Conservation (phyloP, 73 alveolate genomes). For the Tetrahymena thermophila region DNA sequence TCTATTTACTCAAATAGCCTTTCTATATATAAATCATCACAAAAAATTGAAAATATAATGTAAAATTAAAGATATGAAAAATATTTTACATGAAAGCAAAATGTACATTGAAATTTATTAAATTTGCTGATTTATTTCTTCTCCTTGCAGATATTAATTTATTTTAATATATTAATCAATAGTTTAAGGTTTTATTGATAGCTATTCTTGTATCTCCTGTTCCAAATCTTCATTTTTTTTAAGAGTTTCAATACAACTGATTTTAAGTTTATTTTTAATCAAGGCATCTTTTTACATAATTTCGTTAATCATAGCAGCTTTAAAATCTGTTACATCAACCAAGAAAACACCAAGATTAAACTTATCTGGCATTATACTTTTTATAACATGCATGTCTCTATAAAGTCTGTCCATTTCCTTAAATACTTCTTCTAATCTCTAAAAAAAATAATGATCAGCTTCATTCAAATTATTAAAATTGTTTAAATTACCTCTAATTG, state of each 20-base stretch:
- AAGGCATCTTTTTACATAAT: not conserved
- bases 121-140: not conserved
- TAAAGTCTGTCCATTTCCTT: not conserved
- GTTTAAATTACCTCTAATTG: not conserved
- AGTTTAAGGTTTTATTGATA: not conserved
- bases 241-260: not conserved
- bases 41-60: not conserved
- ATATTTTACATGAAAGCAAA: not conserved
- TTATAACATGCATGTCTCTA: not conserved
- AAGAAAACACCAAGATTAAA: not conserved
- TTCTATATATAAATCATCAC: not conserved
- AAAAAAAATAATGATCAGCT: not conserved
- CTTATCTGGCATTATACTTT: not conserved
- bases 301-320: not conserved
- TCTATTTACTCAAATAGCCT: not conserved
- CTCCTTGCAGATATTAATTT: not conserved
- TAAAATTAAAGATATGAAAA: not conserved
- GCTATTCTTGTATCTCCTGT: not conserved
- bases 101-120: not conserved
- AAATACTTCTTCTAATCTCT: not conserved
- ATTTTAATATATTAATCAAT: not conserved
- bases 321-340: not conserved
- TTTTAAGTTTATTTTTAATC: not conserved
- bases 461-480: not conserved
- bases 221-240: not conserved